Evolutionary conservation across 2,329 filamentous ascomycete species (phyloP), one percentile per base, ranked within the genome.

Genomic region (Cladosporium phlei): DNA sequence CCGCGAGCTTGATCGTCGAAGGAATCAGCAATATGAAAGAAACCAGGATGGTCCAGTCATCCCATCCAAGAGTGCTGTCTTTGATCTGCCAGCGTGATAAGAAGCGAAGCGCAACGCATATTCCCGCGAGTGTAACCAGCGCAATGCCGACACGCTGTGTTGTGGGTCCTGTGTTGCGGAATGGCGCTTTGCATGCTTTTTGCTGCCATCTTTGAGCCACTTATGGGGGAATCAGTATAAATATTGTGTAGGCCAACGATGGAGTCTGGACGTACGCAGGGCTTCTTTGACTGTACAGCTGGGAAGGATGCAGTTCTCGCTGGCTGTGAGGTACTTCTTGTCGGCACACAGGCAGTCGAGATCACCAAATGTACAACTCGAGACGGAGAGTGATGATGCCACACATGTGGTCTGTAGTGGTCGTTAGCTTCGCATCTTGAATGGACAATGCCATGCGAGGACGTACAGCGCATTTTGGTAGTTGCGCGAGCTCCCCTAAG

Each of bases 121-220:
- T 16, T 20, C 17, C 33, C 14, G 17, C 33, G 20, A 37, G n/a
- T 22, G 22, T 22, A 12, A 37, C 17, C 6, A 37, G 20, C 8
- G 24, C 37, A 10, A n/a, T 39, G 25, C 37, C 25, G 17, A 39
- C 17, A 17, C 37, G 24, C 5, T 16, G 16, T 8, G 25, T 39
- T 25, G 14, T 7, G 17, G 16, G 16, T 12, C 37, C 37, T 25
- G 37, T 19, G 21, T 39, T 11, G 3, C 37, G 37, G 11, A 39
- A n/a, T 8, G 37, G 37, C n/a, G 37, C 37, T 7, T 21, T 22
- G 17, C 37, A 39, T 10, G 37, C 25, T n/a, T 12, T 27, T n/a
- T 39, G 27, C 17, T 39, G 37, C 37, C 37, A 39, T 21, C 24
- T 29, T 39, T 39, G 37, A 9, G 37, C 14, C 16, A 29, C 35